Conservation (phyloP, 106 monocot genomes). For the Acorus gramineus region DNA sequence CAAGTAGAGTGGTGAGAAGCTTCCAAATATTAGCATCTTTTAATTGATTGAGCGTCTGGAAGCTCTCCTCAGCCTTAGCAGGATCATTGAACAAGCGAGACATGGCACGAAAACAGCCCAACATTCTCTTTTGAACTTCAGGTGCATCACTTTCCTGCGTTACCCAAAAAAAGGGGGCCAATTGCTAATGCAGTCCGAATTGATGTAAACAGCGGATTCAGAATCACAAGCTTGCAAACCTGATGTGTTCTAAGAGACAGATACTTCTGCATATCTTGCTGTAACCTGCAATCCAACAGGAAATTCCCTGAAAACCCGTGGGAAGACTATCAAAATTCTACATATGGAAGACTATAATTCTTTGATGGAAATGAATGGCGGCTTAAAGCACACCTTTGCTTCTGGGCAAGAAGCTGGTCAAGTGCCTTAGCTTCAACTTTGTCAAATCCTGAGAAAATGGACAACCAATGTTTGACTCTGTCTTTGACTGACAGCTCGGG, state of each 20-base stretch:
- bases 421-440: slow-evolving; percentile 89
- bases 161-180: slow-evolving; percentile 9
- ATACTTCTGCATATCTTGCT: slow-evolving; percentile 90
- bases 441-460: slow-evolving; percentile 52
- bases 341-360: too few species aligned
- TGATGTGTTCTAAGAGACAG: slow-evolving; percentile 55
- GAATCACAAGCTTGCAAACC: slow-evolving; percentile 33
- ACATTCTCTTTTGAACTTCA: slow-evolving; percentile 68
- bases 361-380: too few species aligned
- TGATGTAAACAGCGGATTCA: background rate
- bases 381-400: slow-evolving; percentile 58
- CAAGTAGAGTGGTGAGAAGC: slow-evolving; percentile 52
- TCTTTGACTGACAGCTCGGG: slow-evolving; percentile 55
- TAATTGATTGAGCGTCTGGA: slow-evolving; percentile 67
- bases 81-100: slow-evolving; percentile 81
- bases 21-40: slow-evolving; percentile 89
- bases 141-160: slow-evolving; percentile 59
- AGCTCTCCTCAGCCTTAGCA: slow-evolving; percentile 73
- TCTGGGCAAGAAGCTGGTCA: slow-evolving; percentile 81
- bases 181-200: background rate
- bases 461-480: slow-evolving; percentile 72
- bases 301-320: slow-evolving; percentile 36
- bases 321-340: slow-evolving; percentile 22
- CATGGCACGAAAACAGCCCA: slow-evolving; percentile 54
- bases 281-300: slow-evolving; percentile 83